phyloP scores from a whole-genome alignment of 495 filamentous ascomycete genomes.

The Lichenothelia convexa region DNA sequence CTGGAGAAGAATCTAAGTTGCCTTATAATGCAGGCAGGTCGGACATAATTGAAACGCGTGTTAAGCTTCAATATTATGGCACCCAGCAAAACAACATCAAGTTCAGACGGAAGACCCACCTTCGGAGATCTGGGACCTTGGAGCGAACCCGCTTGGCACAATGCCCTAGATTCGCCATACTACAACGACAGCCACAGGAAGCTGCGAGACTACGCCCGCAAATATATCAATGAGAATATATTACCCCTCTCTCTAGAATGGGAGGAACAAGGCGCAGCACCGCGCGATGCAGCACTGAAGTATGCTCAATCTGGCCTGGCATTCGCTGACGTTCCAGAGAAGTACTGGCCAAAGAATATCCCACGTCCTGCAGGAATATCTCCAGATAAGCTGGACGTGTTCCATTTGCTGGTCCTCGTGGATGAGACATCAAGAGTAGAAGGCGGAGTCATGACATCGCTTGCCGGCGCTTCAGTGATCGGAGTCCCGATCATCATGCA shows the following conservation, averaged over 20 bases:
- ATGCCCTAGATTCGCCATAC: slow-evolving; percentile 16
- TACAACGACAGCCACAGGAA: slow-evolving; percentile 30
- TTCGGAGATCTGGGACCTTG: neutral
- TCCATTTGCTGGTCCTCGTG: slow-evolving; percentile 28
- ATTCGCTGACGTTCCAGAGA: neutral
- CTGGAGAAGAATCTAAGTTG: too few species aligned
- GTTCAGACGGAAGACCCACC: too few species aligned
- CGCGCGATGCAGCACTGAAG: slow-evolving; percentile 14
- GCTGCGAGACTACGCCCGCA: slow-evolving; percentile 26
- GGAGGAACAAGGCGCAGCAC: slow-evolving; percentile 29
- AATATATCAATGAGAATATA: slow-evolving; percentile 28
- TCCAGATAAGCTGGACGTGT: slow-evolving; percentile 30
- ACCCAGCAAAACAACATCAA: too few species aligned
- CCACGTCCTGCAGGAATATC: slow-evolving; percentile 24
- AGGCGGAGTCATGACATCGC: slow-evolving; percentile 27
- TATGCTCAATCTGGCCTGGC: neutral
- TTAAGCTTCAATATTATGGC: too few species aligned
- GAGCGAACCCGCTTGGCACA: slow-evolving; percentile 2
- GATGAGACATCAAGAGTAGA: slow-evolving; percentile 31
- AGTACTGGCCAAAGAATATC: slow-evolving; percentile 21
- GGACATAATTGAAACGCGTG: too few species aligned
- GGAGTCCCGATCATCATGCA: slow-evolving; percentile 35
- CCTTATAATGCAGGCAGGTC: too few species aligned
- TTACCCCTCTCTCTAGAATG: slow-evolving; percentile 29
- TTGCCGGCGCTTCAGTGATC: slow-evolving; percentile 30